Evolutionary conservation across 768 basidiomycete species (phyloP), one percentile per base, ranked within the genome.

Genomic region (Cystobasidiopsis lactophilus): DNA sequence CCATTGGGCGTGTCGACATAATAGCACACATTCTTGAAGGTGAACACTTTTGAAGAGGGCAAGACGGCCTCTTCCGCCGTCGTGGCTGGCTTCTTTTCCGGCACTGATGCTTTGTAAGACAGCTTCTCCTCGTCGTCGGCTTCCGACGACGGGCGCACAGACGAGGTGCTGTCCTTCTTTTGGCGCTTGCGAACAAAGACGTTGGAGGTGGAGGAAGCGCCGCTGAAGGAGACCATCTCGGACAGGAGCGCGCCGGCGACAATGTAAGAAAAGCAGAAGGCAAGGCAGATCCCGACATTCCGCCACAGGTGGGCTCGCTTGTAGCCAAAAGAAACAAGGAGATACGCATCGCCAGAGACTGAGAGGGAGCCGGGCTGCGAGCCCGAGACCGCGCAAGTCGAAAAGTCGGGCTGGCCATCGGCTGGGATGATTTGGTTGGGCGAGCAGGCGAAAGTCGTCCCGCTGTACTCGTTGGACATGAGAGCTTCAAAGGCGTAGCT

Each of bases 381-480:
- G 19, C 41, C 41, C 11, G 27, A 18, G 7, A 43, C 41, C 7
- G 41, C 41, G 41, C 41, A 71, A 75, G 57, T 60, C 77, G 74
- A 79, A 77, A 65, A 82, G 82, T 61, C 74, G 74, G 21, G 65
- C 68, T 60, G 80, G 80, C 39, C 41, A 43, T 19, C 23, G 23
- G 41, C 41, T 11, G 82, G 82, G 19, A 79, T 69, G 37, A 85
- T 66, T 52, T 72, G 75, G 41, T 64, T 67, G n/a, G 80, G 80
- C 59, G 79, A 76, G 59, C 82, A 85, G 11, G 68, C 69, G 44
- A 82, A 62, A 73, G 78, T 40, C 52, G 59, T 54, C 16, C 51
- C 40, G 23, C 0, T 75, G 75, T 0, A 77, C 65, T 91, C 85
- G 65, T 88, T 88, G 66, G 80, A 77, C 77, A 89, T 80, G 38